Conservation (phyloP, 345 rosid genomes). For the Nephelium lappaceum region DNA sequence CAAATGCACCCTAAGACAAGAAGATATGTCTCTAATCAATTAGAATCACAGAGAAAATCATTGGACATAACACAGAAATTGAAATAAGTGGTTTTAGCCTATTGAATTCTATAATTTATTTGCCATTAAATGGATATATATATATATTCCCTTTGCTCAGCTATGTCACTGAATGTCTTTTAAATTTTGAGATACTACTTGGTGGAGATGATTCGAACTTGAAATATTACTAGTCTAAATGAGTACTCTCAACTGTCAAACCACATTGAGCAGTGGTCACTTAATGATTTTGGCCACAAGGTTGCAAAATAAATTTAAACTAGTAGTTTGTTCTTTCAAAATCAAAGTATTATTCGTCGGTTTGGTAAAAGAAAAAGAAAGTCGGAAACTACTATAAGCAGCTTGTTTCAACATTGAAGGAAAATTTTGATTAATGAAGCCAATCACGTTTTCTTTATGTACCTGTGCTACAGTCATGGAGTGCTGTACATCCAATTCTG, state of each 20-base stretch:
- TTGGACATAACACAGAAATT: not conserved
- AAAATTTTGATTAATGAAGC: not conserved
- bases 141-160: too few species aligned
- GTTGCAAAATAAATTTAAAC: not conserved
- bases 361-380: not conserved
- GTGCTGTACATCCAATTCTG: slow-evolving; percentile 41
- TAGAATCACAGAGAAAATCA: not conserved
- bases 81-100: not conserved
- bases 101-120: too few species aligned
- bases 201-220: too few species aligned
- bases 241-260: too few species aligned
- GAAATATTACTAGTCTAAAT: too few species aligned
- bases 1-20: slow-evolving; percentile 46
- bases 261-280: too few species aligned
- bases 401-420: not conserved
- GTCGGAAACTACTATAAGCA: not conserved
- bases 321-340: not conserved
- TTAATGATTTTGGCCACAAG: not conserved
- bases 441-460: not conserved
- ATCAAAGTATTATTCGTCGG: not conserved
- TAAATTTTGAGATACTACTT: too few species aligned
- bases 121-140: too few species aligned
- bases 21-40: slow-evolving; percentile 9
- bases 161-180: too few species aligned
- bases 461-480: slow-evolving; percentile 51